Conservation (phyloP, 1,284 basidiomycete species). For the Hypsizygus ulmarius region DNA sequence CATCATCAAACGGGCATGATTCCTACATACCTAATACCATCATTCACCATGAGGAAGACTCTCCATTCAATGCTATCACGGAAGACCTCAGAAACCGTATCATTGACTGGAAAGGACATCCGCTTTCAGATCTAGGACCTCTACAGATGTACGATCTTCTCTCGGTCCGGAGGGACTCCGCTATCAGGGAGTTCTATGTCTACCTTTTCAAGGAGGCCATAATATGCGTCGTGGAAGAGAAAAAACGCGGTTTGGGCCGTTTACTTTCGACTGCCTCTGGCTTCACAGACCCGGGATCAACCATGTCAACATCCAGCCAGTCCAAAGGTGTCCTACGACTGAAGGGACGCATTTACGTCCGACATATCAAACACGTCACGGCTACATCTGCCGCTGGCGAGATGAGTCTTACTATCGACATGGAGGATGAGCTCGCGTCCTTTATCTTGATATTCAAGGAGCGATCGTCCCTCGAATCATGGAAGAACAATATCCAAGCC, state of each 20-base stretch:
- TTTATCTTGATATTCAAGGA: constrained; percentile 96
- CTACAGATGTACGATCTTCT: constrained; percentile 91
- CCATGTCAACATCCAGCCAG: constrained; percentile 40
- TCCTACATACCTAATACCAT: constrained; percentile 27
- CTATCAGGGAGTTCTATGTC: constrained; percentile 89
- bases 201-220: constrained; percentile 97
- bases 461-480: constrained; percentile 82
- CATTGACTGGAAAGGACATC: constrained; percentile 93
- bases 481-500: constrained; percentile 77
- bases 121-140: constrained; percentile 80
- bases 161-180: constrained; percentile 81
- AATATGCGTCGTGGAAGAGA: constrained; percentile 94
- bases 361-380: constrained; percentile 86
- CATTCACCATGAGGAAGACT: constrained; percentile 50
- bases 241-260: constrained; percentile 75
- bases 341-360: constrained; percentile 92
- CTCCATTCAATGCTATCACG: constrained; percentile 77
- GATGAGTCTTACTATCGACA: constrained; percentile 88
- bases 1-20: constrained; percentile 34
- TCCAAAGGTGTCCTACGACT: constrained; percentile 82
- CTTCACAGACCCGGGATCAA: constrained; percentile 45
- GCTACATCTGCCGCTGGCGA: constrained; percentile 77
- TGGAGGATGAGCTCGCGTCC: constrained; percentile 93
- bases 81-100: constrained; percentile 87
- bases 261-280: constrained; percentile 60